A percentile compares a stretch with the other conserved stretches of the same genome.
Conservation (phyloP, 2,329 filamentous ascomycete genomes). For the Arthrobotrys musiformis region DNA sequence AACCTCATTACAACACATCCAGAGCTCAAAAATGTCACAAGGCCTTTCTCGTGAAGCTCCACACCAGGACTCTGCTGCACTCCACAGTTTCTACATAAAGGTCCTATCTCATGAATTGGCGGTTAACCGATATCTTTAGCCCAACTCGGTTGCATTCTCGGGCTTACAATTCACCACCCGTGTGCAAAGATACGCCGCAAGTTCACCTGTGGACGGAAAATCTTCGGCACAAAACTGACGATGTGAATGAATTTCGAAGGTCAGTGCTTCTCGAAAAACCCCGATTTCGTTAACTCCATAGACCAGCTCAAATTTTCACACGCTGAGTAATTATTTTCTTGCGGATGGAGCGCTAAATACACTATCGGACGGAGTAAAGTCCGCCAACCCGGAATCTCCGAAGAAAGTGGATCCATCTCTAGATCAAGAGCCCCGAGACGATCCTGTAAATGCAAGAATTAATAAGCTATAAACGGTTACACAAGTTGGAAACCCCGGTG, state of each 20-base stretch:
- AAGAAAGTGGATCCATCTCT: background rate
- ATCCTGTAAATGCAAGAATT: background rate
- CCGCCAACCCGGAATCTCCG: background rate
- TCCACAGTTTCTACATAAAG: background rate
- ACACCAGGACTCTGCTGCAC: no score
- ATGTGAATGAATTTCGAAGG: background rate
- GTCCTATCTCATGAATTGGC: background rate
- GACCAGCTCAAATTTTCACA: background rate
- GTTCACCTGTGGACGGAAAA: background rate
- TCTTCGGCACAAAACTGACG: background rate
- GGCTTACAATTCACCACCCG: background rate
- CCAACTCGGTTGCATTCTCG: background rate
- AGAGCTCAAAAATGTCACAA: slow-evolving; percentile 8
- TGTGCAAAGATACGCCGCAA: background rate
- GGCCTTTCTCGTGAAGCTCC: background rate
- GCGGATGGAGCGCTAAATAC: background rate
- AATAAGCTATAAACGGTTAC: slow-evolving; percentile 7
- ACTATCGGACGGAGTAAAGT: background rate
- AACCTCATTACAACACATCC: slow-evolving; percentile 32
- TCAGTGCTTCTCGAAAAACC: background rate
- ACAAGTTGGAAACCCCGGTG: background rate
- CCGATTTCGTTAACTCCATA: no score
- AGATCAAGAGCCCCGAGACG: background rate
- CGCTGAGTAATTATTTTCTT: background rate
- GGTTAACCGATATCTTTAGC: background rate